phyloP scores from a whole-genome alignment of 768 basidiomycete species.

The Panaeolus papilionaceus region DNA sequence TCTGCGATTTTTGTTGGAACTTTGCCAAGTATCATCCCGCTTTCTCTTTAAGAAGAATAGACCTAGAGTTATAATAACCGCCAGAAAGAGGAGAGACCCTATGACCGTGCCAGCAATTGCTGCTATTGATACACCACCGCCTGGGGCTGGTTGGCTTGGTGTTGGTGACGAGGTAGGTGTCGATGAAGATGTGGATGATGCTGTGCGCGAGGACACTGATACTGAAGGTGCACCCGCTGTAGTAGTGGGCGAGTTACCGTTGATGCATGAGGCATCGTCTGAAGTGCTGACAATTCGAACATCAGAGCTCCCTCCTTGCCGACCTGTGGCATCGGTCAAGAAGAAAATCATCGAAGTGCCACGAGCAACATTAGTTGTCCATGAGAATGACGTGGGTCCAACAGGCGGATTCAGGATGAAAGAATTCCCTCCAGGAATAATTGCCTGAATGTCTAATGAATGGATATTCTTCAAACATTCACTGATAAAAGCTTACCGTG shows the following conservation, averaged over 20 bases:
- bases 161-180: constrained; percentile 29
- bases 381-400: constrained; percentile 49
- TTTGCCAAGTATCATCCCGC: constrained; percentile 26
- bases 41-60: constrained; percentile 55
- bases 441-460: constrained; percentile 43
- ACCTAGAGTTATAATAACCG: constrained; percentile 55
- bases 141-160: constrained; percentile 24
- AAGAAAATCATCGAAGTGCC: constrained; percentile 65
- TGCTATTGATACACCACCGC: constrained; percentile 43
- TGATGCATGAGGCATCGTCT: constrained; percentile 57
- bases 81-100: constrained; percentile 58
- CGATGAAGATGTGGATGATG: constrained; percentile 32
- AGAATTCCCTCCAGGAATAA: constrained; percentile 66
- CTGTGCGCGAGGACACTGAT: constrained; percentile 25
- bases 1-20: constrained; percentile 22
- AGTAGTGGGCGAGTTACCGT: constrained; percentile 57
- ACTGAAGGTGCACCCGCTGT: constrained; percentile 35
- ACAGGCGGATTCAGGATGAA: constrained; percentile 50
- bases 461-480: background rate
- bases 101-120: constrained; percentile 60
- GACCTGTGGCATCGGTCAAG: constrained; percentile 56
- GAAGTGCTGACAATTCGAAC: constrained; percentile 53
- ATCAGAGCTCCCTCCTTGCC: constrained; percentile 67
- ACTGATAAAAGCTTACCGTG: constrained; percentile 40
- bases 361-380: constrained; percentile 62